These are phyloP conservation scores for Imleria badia DNA, from an alignment of 768 basidiomycete genomes.

Conservation along the genomic window DNA sequence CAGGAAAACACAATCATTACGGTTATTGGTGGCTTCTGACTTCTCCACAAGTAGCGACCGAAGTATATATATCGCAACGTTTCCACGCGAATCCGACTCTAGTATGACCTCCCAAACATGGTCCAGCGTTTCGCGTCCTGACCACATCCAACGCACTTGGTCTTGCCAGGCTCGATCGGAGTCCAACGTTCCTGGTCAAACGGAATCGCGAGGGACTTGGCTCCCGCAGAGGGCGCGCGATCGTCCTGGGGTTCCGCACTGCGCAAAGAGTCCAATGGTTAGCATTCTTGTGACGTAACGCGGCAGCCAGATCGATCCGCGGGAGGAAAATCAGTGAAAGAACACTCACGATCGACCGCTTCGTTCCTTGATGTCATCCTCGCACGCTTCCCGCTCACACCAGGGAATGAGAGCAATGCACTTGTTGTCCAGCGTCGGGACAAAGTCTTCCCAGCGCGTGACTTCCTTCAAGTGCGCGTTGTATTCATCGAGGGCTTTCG, in stretches of 20 bases:
- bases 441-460: slow-evolving; percentile 89
- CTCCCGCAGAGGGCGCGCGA: slow-evolving; percentile 94
- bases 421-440: slow-evolving; percentile 88
- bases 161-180: slow-evolving; percentile 77
- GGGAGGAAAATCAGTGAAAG: not conserved
- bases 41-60: not conserved
- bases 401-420: slow-evolving; percentile 88
- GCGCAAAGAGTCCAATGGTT: slow-evolving; percentile 5
- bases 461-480: slow-evolving; percentile 69
- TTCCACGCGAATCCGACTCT: slow-evolving; percentile 23
- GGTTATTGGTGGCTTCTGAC: not conserved
- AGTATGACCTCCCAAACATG: slow-evolving; percentile 91
- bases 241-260: slow-evolving; percentile 90
- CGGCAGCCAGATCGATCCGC: no score
- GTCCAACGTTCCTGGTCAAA: slow-evolving; percentile 88
- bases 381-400: slow-evolving; percentile 92
- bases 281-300: not conserved
- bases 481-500: slow-evolving; percentile 71
- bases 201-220: slow-evolving; percentile 95
- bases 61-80: not conserved
- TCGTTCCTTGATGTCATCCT: slow-evolving; percentile 97
- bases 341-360: slow-evolving; percentile 71
- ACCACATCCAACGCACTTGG: slow-evolving; percentile 88
- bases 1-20: not conserved
- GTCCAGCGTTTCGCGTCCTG: slow-evolving; percentile 93